phyloP scores from a whole-genome alignment of 768 basidiomycete genomes.

The Lactifluus hygrophoroides region DNA sequence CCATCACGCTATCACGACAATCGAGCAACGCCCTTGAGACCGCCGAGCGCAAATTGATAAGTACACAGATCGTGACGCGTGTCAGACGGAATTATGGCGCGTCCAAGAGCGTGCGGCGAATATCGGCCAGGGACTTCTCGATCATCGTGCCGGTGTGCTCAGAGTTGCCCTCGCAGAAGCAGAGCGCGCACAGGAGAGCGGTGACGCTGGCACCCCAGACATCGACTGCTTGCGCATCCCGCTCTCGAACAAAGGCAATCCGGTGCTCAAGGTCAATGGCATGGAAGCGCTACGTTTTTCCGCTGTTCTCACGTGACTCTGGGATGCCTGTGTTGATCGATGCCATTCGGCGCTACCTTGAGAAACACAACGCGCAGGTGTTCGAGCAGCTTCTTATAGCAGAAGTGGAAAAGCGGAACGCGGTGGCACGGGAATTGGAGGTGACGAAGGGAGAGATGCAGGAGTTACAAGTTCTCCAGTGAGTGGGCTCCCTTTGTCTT shows the following conservation, averaged over 20 bases:
- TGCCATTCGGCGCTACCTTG: constrained; percentile 26
- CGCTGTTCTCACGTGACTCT: constrained; percentile 32
- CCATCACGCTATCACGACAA: constrained; percentile 54
- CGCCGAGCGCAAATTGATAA: constrained; percentile 65
- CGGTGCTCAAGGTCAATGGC: constrained; percentile 62
- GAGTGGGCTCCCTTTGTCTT: too few species aligned
- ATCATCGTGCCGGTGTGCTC: constrained; percentile 79
- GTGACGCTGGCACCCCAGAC: constrained; percentile 43
- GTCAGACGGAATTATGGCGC: constrained; percentile 61
- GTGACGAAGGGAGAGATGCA: constrained; percentile 21
- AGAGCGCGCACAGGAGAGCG: constrained; percentile 28
- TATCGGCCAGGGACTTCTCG: constrained; percentile 54
- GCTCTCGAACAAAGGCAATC: constrained; percentile 32
- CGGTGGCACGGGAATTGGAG: constrained; percentile 23
- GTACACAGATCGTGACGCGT: constrained; percentile 61
- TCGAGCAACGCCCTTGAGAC: constrained; percentile 62
- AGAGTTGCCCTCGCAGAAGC: constrained; percentile 44
- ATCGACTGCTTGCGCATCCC: constrained; percentile 25
- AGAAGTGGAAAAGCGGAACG: constrained; percentile 23
- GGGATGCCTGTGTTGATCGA: constrained; percentile 23
- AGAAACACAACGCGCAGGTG: constrained; percentile 31
- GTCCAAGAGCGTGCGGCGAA: constrained; percentile 58
- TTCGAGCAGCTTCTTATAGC: constrained; percentile 32
- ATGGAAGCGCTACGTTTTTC: constrained; percentile 58
- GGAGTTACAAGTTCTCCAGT: constrained; percentile 19